A percentile compares a stretch with the other conserved stretches of the same genome.
Evolutionary conservation across 768 basidiomycete genomes (phyloP).

Genomic region (Termitomyces sp.): DNA sequence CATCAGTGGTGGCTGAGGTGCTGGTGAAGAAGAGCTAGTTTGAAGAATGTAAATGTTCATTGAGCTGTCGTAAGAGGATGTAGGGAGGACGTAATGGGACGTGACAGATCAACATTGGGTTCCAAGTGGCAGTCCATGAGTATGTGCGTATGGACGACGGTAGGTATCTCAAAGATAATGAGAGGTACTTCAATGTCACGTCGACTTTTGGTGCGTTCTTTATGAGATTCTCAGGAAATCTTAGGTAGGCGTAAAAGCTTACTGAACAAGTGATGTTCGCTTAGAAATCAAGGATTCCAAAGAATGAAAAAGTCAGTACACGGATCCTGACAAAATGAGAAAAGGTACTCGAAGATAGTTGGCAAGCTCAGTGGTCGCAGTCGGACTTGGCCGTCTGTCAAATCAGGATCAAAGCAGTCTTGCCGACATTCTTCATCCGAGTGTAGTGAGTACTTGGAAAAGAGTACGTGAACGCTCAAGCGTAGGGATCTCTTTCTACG

Average conservation of each 20-base stretch:
- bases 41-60: neutral
- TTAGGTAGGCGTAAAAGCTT: neutral
- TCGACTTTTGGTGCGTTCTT: neutral
- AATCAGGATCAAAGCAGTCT: neutral
- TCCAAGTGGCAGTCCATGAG: neutral
- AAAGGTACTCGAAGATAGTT: too few relatives aligned
- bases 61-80: neutral
- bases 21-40: neutral
- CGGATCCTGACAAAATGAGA: neutral
- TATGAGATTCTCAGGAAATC: neutral
- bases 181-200: neutral
- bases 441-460: too few relatives aligned
- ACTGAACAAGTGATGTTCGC: neutral
- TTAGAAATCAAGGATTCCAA: neutral
- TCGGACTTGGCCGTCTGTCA: neutral
- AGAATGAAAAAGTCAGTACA: neutral
- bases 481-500: neutral
- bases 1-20: neutral
- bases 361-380: neutral
- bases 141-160: neutral
- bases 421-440: neutral
- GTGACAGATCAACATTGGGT: neutral
- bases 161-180: neutral
- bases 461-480: neutral
- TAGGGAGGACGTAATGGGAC: neutral